These are phyloP conservation scores for Aspergillus sergii DNA, from an alignment of 2,329 filamentous ascomycete genomes.

Conservation along the genomic window DNA sequence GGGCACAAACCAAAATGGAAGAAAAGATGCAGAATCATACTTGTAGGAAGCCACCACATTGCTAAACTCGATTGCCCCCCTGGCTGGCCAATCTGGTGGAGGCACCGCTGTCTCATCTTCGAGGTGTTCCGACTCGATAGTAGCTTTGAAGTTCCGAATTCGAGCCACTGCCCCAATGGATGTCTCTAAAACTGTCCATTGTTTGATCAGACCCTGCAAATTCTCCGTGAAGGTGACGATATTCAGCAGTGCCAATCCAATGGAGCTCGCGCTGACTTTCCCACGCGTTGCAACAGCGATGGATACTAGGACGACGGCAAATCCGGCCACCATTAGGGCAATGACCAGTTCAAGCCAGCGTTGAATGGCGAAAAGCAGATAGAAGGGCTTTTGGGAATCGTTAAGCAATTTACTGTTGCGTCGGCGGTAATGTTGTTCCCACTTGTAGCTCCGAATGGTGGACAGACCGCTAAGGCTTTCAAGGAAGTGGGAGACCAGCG, in stretches of 20 bases:
- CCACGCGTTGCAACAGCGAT: conserved; percentile 42
- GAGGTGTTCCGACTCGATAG: conserved; percentile 42
- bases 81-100: conserved; percentile 40
- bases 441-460: conserved; percentile 55
- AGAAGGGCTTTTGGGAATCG: conserved; percentile 47
- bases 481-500: conserved; percentile 55
- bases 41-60: conserved; percentile 9
- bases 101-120: conserved; percentile 52
- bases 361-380: conserved; percentile 48
- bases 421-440: conserved; percentile 44
- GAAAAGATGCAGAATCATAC: conserved; percentile 13
- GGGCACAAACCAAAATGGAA: conserved; percentile 17
- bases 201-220: conserved; percentile 46
- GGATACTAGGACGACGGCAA: conserved; percentile 47
- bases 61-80: conserved; percentile 10
- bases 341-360: conserved; percentile 48
- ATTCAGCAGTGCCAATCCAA: conserved; percentile 51
- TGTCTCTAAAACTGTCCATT: conserved; percentile 57
- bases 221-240: conserved; percentile 50
- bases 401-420: conserved; percentile 44
- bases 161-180: conserved; percentile 49
- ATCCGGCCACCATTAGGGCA: conserved; percentile 43
- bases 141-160: conserved; percentile 40
- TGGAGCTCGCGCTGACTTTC: conserved; percentile 43
- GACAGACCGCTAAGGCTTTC: conserved; percentile 53